Conservation (phyloP, 768 basidiomycete genomes). For the Mrakia blollopis region DNA sequence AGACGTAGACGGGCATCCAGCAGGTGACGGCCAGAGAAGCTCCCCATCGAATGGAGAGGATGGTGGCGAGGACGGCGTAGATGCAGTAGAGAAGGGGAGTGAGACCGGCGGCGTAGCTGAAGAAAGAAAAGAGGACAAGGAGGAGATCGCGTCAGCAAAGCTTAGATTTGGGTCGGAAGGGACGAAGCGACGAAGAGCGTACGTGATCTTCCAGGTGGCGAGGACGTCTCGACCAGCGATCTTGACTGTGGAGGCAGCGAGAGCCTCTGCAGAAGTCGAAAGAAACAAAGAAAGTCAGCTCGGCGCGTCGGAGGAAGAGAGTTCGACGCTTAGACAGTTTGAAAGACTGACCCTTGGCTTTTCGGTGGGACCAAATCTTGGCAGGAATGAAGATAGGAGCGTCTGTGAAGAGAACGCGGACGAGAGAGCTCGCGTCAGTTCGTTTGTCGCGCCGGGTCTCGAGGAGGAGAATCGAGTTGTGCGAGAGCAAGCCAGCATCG, state of each 20-base stretch:
- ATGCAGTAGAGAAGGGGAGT: slow-evolving; percentile 78
- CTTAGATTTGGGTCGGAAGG: background rate
- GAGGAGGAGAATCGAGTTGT: too few relatives aligned
- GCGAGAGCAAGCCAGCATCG: too few relatives aligned
- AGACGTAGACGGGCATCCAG: slow-evolving; percentile 71
- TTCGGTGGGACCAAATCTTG: slow-evolving; percentile 73
- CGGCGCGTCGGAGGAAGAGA: too few relatives aligned
- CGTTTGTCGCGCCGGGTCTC: background rate
- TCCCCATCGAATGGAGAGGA: slow-evolving; percentile 63
- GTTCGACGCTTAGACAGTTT: too few relatives aligned
- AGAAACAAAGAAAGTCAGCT: too few relatives aligned
- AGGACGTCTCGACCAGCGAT: slow-evolving; percentile 92
- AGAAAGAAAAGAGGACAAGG: background rate
- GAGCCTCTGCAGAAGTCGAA: slow-evolving; percentile 53
- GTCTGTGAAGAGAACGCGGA: slow-evolving; percentile 41
- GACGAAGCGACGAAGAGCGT: background rate
- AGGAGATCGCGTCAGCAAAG: background rate
- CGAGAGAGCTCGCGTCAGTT: background rate
- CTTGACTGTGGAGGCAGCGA: slow-evolving; percentile 91
- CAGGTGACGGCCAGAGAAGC: slow-evolving; percentile 61
- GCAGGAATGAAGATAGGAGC: slow-evolving; percentile 89
- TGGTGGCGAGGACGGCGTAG: slow-evolving; percentile 73
- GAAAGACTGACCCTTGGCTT: slow-evolving; percentile 59
- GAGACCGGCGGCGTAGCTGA: slow-evolving; percentile 65
- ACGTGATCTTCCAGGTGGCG: slow-evolving; percentile 94